phyloP scores from a whole-genome alignment of 192 early-diverging fungal genomes.

The Mortierella antarctica region DNA sequence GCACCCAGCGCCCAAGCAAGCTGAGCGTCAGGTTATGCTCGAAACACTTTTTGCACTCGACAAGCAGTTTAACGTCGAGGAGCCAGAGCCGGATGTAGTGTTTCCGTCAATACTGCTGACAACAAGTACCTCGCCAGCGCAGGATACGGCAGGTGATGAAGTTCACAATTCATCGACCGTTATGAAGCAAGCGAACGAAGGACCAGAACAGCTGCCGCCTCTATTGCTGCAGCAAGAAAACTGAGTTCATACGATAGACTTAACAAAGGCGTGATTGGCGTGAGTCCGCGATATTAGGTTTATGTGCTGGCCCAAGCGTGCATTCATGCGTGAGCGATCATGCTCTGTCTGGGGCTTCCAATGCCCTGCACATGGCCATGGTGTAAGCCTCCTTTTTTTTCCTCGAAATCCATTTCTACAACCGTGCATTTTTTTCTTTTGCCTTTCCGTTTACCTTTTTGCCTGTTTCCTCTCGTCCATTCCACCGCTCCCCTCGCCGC shows the following conservation, averaged over 20 bases:
- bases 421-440: no score
- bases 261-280: no score
- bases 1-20: slow-evolving; percentile 6
- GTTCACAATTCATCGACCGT: neutral
- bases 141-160: neutral
- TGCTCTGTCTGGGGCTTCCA: neutral
- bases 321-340: slow-evolving; percentile 5
- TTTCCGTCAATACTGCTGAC: no score
- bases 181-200: neutral
- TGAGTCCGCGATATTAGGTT: neutral
- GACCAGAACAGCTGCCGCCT: slow-evolving; percentile 8
- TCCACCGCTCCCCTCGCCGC: no score
- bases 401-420: no score
- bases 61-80: slow-evolving; percentile 8
- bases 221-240: slow-evolving; percentile 12
- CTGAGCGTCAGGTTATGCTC: slow-evolving; percentile 17
- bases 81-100: no score
- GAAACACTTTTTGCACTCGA: slow-evolving; percentile 27
- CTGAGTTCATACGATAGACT: no score
- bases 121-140: neutral
- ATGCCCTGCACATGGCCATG: no score
- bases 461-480: no score
- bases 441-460: no score
- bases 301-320: slow-evolving; percentile 8
- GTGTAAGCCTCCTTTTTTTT: no score